These are phyloP conservation scores for Boletus tomentosulus DNA, from an alignment of 768 basidiomycete genomes.

Conservation along the genomic window DNA sequence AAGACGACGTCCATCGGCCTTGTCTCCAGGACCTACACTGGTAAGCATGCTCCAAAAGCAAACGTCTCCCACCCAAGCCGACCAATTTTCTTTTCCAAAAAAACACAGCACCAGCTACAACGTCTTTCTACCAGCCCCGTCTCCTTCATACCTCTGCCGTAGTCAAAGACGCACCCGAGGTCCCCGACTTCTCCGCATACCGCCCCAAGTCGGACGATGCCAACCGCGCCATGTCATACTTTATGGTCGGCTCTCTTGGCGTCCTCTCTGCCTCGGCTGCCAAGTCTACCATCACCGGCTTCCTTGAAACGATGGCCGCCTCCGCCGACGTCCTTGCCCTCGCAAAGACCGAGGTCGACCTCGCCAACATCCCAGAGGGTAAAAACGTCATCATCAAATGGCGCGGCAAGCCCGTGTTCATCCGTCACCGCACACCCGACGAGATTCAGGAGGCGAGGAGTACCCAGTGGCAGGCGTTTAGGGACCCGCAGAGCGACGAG, in stretches of 20 bases:
- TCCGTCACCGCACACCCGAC: constrained; percentile 86
- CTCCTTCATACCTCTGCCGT: constrained; percentile 74
- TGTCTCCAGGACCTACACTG: constrained; percentile 58
- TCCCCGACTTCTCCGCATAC: constrained; percentile 88
- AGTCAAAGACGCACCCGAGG: constrained; percentile 67
- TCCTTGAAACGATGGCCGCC: constrained; percentile 93
- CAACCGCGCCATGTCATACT: constrained; percentile 80
- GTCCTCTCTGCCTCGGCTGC: constrained; percentile 91
- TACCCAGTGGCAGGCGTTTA: constrained; percentile 78
- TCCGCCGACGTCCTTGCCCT: constrained; percentile 97
- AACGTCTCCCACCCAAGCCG: constrained; percentile 9
- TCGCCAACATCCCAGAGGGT: constrained; percentile 88
- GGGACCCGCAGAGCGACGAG: constrained; percentile 92
- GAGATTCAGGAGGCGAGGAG: constrained; percentile 93
- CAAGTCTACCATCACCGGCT: constrained; percentile 90
- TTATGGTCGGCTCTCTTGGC: constrained; percentile 90
- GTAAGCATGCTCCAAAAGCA: constrained; percentile 42
- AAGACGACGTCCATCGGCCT: constrained; percentile 49
- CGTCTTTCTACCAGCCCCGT: constrained; percentile 58
- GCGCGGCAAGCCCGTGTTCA: constrained; percentile 99
- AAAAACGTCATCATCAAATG: constrained; percentile 98
- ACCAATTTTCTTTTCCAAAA: constrained; percentile 6
- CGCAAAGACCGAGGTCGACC: constrained; percentile 96
- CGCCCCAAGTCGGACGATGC: constrained; percentile 57
- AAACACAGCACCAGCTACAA: constrained; percentile 44